phyloP scores from a whole-genome alignment of 306 rosid genomes.

The Cicer judaicum region DNA sequence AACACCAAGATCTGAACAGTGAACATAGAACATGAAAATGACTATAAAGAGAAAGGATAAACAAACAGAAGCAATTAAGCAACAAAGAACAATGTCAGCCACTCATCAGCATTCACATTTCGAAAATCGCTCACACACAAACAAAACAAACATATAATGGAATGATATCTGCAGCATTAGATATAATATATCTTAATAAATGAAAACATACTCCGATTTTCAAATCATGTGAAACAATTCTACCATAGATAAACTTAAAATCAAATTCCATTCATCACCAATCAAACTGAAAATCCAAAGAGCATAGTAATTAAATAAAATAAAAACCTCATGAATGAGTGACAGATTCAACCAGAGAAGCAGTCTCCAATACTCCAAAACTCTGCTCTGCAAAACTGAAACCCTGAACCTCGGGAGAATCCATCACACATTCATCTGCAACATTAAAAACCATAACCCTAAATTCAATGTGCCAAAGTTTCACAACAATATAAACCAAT shows the following conservation, averaged over 20 bases:
- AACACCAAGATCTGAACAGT: constrained; percentile 5
- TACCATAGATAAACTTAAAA: constrained; percentile 15
- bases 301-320: constrained; percentile 9
- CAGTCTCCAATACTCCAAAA: constrained; percentile 44
- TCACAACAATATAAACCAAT: constrained; percentile 16
- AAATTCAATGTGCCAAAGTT: constrained; percentile 47
- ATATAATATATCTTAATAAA: constrained; percentile 23
- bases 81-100: constrained; percentile 19
- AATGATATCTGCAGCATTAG: constrained; percentile 2
- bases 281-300: constrained; percentile 39
- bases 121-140: constrained; percentile 27
- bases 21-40: not conserved
- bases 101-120: constrained; percentile 13
- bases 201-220: constrained; percentile 14
- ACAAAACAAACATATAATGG: not conserved
- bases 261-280: constrained; percentile 37
- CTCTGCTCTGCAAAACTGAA: constrained; percentile 49
- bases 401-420: constrained; percentile 51
- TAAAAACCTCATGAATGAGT: constrained; percentile 53
- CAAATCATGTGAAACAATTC: constrained; percentile 30
- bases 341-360: constrained; percentile 52
- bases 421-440: constrained; percentile 63
- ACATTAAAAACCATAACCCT: constrained; percentile 55
- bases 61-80: constrained; percentile 25
- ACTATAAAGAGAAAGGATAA: constrained; percentile 7